Conservation (phyloP, 2,329 filamentous ascomycete genomes). For the Neonectria ditissima region DNA sequence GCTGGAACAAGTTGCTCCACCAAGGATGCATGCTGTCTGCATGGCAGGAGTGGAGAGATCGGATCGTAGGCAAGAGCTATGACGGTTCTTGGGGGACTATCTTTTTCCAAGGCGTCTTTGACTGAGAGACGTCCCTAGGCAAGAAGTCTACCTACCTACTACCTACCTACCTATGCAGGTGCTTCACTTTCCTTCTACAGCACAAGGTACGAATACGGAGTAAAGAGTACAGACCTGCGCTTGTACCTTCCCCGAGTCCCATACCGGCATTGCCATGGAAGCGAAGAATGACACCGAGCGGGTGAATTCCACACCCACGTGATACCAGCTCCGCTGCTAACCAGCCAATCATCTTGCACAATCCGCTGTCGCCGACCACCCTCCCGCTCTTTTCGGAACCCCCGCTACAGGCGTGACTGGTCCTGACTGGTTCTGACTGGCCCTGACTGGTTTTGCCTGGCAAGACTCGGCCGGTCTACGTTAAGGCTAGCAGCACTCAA, state of each 20-base stretch:
- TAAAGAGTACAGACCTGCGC: neutral
- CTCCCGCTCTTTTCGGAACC: constrained; percentile 21
- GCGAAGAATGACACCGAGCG: constrained; percentile 17
- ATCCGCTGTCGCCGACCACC: constrained; percentile 18
- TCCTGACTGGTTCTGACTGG: constrained; percentile 23
- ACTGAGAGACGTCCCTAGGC: neutral
- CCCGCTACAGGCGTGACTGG: constrained; percentile 24
- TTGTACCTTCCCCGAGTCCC: constrained; percentile 19
- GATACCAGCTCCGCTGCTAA: constrained; percentile 8
- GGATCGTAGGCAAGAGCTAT: constrained; percentile 9
- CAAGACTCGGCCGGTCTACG: constrained; percentile 23
- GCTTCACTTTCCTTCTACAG: too few relatives aligned
- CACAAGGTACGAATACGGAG: neutral
- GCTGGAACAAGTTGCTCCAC: constrained; percentile 24
- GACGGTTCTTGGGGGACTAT: neutral
- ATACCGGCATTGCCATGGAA: constrained; percentile 6
- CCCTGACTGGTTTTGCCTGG: constrained; percentile 21
- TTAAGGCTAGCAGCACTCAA: constrained; percentile 27
- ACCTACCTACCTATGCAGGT: too few relatives aligned
- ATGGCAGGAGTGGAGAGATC: constrained; percentile 25
- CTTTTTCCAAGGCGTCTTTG: neutral
- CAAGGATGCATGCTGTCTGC: constrained; percentile 23
- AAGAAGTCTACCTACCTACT: too few relatives aligned
- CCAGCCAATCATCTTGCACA: constrained; percentile 20
- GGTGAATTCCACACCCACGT: constrained; percentile 21